Evolutionary conservation across 2,329 filamentous ascomycete genomes (phyloP).

Genomic region (Aspergillus uvarum): DNA sequence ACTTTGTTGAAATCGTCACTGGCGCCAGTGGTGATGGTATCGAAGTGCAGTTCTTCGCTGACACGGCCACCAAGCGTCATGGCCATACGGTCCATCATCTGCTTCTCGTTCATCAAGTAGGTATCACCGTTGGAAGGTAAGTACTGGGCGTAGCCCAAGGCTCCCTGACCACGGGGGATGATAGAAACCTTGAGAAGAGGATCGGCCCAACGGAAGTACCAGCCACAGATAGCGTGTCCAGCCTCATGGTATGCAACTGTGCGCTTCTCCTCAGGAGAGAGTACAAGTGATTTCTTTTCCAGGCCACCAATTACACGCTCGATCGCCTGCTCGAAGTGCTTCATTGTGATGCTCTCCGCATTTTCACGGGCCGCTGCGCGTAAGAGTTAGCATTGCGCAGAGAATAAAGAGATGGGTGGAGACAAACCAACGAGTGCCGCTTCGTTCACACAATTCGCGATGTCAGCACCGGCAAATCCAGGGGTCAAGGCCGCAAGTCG

Average conservation of each 20-base stretch:
- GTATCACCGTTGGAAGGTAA: conserved; percentile 80
- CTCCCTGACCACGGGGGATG: conserved; percentile 91
- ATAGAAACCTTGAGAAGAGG: conserved; percentile 97
- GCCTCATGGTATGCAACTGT: conserved; percentile 98
- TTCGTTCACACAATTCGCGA: conserved; percentile 98
- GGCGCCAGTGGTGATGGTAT: conserved; percentile 91
- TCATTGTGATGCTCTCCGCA: conserved; percentile 78
- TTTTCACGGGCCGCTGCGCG: conserved; percentile 74
- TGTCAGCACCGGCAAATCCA: conserved; percentile 95
- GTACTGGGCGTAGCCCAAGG: conserved; percentile 94
- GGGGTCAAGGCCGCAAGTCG: conserved; percentile 89
- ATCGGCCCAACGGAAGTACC: conserved; percentile 96
- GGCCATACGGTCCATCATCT: conserved; percentile 99
- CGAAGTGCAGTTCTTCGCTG: conserved; percentile 94
- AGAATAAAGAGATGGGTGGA: background rate
- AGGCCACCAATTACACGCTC: conserved; percentile 95
- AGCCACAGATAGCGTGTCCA: conserved; percentile 96
- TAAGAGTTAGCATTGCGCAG: conserved; percentile 40
- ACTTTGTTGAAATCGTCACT: conserved; percentile 99
- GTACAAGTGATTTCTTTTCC: conserved; percentile 94
- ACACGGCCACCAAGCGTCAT: conserved; percentile 97
- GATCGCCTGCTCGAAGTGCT: conserved; percentile 94
- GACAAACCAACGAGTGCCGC: conserved; percentile 86
- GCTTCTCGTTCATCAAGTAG: conserved; percentile 92
- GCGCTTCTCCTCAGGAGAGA: conserved; percentile 89